Evolutionary conservation across 129 eudicot genomes (phyloP), one percentile per base, ranked within the genome.

Genomic region (Chrysanthemum seticuspe): DNA sequence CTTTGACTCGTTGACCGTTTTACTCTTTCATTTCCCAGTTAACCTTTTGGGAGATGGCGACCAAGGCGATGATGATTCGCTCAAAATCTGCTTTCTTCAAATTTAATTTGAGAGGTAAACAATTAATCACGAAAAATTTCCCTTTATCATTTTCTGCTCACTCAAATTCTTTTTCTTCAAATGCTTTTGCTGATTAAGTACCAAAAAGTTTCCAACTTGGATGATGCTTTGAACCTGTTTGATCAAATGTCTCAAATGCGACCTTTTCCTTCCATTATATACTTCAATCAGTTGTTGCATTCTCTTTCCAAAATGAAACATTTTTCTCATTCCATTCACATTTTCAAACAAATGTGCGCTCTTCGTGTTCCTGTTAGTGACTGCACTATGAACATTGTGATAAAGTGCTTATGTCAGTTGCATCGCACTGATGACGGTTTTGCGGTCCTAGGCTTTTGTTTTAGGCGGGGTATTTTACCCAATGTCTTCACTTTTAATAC

Each of bases 191-290:
- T n/a, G n/a, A n/a, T n/a, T n/a, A n/a, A n/a, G n/a, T n/a, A n/a
- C 25, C 74, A n/a, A 72, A 47, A 1, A 0, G 13, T 50, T 12
- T 2, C 34, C 18, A 45, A 50, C 3, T 14, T 68, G 15, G 59
- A 68, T 49, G 72, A 48, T 49, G 72, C 72, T 16, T 44, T 68
- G 25, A 13, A 36, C 12, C 6, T 68, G 72, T 48, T 68, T n/a
- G 29, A 68, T 65, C 14, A 13, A 65, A 65, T 65, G 70, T n/a
- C 52, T 4, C 50, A 29, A 6, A 40, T 6, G 23, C 72, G 10
- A 48, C 72, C 72, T 19, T 7, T 49, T 1, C 55, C 55, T 2
- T 40, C 27, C 0, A 3, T 50, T 50, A 14, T 50, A 5, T 5
- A 50, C 0, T 50, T 50, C 3, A 50, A 2, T 50, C 54, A 50